Conservation (phyloP, 2,329 filamentous ascomycete species). For the Phialemoniopsis sp. region DNA sequence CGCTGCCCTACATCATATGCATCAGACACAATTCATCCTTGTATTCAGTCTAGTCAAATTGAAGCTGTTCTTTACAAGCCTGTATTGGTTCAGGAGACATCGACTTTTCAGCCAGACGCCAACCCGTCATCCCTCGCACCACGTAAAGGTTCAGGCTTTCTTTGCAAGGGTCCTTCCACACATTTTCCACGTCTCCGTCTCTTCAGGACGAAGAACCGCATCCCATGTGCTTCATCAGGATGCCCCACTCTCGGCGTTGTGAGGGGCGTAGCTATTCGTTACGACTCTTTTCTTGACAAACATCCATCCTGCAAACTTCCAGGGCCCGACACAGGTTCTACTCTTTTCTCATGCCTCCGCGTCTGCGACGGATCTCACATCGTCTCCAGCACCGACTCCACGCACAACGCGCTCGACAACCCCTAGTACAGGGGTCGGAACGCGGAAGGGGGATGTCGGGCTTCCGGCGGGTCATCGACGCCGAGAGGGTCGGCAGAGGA, state of each 20-base stretch:
- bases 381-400: too few species aligned
- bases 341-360: background rate
- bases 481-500: too few species aligned
- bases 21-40: too few species aligned
- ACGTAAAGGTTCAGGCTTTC: conserved; percentile 16
- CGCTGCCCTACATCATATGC: too few species aligned
- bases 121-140: conserved; percentile 14
- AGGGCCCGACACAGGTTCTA: too few species aligned
- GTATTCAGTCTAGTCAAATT: too few species aligned
- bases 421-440: too few species aligned
- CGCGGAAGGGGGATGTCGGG: too few species aligned
- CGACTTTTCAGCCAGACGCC: background rate
- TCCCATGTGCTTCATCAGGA: conserved; percentile 15
- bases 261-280: conserved; percentile 18
- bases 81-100: conserved; percentile 4
- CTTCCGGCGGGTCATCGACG: too few species aligned
- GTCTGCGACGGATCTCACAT: background rate
- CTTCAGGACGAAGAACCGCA: background rate
- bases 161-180: conserved; percentile 14
- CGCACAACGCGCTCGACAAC: too few species aligned
- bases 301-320: conserved; percentile 2
- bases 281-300: conserved; percentile 1
- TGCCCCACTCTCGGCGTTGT: conserved; percentile 29
- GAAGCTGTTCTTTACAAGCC: background rate
- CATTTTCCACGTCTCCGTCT: background rate